These are phyloP conservation scores for Apophysomyces ossiformis DNA, from an alignment of 371 early-diverging fungal genomes.

Conservation along the genomic window DNA sequence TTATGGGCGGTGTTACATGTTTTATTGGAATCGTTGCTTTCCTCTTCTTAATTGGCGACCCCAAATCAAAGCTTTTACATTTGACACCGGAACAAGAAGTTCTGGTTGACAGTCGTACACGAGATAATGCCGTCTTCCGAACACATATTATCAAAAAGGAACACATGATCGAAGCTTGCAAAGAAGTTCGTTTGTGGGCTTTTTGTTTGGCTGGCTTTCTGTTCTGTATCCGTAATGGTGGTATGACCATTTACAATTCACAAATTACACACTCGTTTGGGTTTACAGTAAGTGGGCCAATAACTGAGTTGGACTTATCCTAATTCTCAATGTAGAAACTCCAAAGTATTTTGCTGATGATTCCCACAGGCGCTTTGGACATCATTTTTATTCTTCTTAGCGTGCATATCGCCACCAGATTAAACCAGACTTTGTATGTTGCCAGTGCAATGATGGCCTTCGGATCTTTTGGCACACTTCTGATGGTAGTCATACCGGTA, in stretches of 20 bases:
- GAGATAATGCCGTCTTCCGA: slow-evolving; percentile 24
- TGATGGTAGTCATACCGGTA: slow-evolving; percentile 36
- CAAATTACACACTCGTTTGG: slow-evolving; percentile 39
- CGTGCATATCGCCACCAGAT: slow-evolving; percentile 20
- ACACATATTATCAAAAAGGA: slow-evolving; percentile 19
- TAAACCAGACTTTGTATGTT: slow-evolving; percentile 32
- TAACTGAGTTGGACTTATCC: neutral
- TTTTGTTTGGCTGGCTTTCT: slow-evolving; percentile 6
- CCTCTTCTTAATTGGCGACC: slow-evolving; percentile 25
- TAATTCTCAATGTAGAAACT: slow-evolving; percentile 22
- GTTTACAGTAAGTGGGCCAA: slow-evolving; percentile 31
- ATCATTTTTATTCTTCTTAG: slow-evolving; percentile 34
- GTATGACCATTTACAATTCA: slow-evolving; percentile 42
- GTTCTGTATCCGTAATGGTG: slow-evolving; percentile 32
- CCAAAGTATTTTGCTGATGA: slow-evolving; percentile 35
- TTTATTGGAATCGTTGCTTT: slow-evolving; percentile 21
- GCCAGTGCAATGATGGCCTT: slow-evolving; percentile 31
- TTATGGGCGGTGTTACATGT: slow-evolving; percentile 23
- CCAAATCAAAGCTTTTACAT: slow-evolving; percentile 11
- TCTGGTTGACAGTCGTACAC: slow-evolving; percentile 18
- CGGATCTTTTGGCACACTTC: slow-evolving; percentile 38
- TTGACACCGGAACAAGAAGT: slow-evolving; percentile 20
- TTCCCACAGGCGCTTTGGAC: slow-evolving; percentile 36
- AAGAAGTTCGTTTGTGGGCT: slow-evolving; percentile 18
- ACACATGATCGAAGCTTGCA: slow-evolving; percentile 25